These are phyloP conservation scores for Mycocalia duriaeana DNA, from an alignment of 1,284 basidiomycete species.

Conservation along the genomic window DNA sequence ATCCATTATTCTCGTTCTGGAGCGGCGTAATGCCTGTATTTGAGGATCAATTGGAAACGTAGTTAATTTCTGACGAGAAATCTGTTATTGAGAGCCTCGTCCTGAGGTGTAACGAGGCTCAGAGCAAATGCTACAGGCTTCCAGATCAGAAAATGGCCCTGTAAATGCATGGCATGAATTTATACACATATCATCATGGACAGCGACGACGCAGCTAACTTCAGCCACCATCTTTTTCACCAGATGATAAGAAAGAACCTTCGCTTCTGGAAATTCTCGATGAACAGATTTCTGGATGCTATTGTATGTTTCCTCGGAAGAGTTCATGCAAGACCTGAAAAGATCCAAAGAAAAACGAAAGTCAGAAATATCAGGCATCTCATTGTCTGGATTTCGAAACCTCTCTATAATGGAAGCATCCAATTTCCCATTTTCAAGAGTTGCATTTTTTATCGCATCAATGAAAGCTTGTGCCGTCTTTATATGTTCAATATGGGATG, in stretches of 20 bases:
- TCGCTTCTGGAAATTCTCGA: slow-evolving; percentile 15
- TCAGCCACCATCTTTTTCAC: slow-evolving; percentile 18
- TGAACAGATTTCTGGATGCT: slow-evolving; percentile 8
- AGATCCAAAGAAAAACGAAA: slow-evolving; percentile 22
- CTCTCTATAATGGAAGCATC: slow-evolving; percentile 11
- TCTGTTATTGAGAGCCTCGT: not conserved
- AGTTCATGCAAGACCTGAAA: slow-evolving; percentile 19
- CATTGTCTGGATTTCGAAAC: slow-evolving; percentile 18
- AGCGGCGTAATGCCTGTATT: slow-evolving; percentile 11
- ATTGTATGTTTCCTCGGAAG: slow-evolving; percentile 21
- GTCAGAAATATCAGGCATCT: slow-evolving; percentile 16
- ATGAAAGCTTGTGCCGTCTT: slow-evolving; percentile 16
- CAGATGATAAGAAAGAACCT: slow-evolving; percentile 20
- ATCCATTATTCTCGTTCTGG: not conserved
- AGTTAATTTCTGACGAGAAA: not conserved
- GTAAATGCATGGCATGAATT: slow-evolving; percentile 29
- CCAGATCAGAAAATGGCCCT: slow-evolving; percentile 20
- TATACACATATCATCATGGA: slow-evolving; percentile 27
- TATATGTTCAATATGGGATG: slow-evolving; percentile 11
- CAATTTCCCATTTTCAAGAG: slow-evolving; percentile 22
- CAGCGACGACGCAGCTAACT: slow-evolving; percentile 20
- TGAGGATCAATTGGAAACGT: slow-evolving; percentile 14
- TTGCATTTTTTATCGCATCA: slow-evolving; percentile 16
- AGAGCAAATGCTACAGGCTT: slow-evolving; percentile 16
- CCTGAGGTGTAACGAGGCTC: slow-evolving; percentile 13